These are phyloP conservation scores for Eimeria maxima DNA, from an alignment of 169 alveolate genomes.

Conservation along the genomic window DNA sequence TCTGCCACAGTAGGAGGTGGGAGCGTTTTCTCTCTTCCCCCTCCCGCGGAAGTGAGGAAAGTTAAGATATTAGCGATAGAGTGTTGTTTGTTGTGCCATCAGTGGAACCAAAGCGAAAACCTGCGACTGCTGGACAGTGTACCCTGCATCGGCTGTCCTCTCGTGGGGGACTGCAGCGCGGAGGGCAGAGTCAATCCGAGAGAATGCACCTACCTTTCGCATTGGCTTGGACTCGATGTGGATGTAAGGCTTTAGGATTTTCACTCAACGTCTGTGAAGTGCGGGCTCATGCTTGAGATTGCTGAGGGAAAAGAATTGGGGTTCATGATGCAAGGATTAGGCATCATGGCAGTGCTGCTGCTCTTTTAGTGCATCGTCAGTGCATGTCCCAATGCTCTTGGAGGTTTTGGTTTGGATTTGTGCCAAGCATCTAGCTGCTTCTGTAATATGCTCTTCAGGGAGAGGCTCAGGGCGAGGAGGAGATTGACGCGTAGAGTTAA, in stretches of 20 bases:
- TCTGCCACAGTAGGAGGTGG: neutral
- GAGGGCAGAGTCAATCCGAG: constrained; percentile 72
- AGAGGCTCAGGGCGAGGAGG: constrained; percentile 20
- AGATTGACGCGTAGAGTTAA: neutral
- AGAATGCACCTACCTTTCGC: constrained; percentile 80
- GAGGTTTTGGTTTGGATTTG: neutral
- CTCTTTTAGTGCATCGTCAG: neutral
- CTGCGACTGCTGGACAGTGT: constrained; percentile 67
- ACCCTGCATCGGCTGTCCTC: constrained; percentile 74
- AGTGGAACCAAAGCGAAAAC: constrained; percentile 76
- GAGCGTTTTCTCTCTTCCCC: neutral
- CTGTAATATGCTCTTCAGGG: neutral
- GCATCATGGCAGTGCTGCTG: neutral
- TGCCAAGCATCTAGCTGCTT: neutral
- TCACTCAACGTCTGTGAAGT: neutral
- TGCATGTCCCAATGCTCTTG: neutral
- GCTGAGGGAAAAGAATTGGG: neutral
- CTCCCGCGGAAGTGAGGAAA: neutral
- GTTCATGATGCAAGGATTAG: neutral
- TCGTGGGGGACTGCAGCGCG: constrained; percentile 73
- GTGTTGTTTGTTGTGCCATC: neutral
- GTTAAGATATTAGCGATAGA: neutral
- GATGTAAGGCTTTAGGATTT: constrained; percentile 58
- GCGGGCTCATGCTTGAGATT: neutral
- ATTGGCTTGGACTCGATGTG: constrained; percentile 82